Percentiles rank a stretch among this genome's conserved stretches.
Evolutionary conservation across 257 asterid genomes (phyloP).

Genomic region (Primulina eburnea): DNA sequence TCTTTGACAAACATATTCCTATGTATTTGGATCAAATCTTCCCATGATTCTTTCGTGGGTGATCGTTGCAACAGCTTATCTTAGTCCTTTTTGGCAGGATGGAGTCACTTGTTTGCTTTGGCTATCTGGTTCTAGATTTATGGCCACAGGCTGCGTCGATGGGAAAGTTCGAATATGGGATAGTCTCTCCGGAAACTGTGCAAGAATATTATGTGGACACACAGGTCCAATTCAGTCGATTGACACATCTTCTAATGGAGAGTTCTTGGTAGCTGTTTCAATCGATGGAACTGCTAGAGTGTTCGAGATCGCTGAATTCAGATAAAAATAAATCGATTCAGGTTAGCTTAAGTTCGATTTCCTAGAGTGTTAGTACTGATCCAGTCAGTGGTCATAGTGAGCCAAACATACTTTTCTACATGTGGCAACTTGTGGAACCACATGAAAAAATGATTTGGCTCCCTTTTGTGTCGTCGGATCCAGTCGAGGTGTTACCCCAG

Average conservation of each 20-base stretch:
- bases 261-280: constrained; percentile 67
- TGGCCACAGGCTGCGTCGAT: constrained; percentile 71
- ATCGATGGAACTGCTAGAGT: constrained; percentile 75
- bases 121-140: constrained; percentile 54
- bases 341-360: too few species aligned
- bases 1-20: background rate
- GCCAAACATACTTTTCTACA: too few species aligned
- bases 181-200: constrained; percentile 72
- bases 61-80: background rate
- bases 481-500: too few species aligned
- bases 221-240: constrained; percentile 59
- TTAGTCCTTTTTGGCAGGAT: constrained; percentile 37
- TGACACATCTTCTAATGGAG: constrained; percentile 47
- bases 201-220: constrained; percentile 64
- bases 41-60: background rate
- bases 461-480: too few species aligned
- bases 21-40: background rate
- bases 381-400: too few species aligned
- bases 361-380: too few species aligned
- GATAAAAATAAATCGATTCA: constrained; percentile 15
- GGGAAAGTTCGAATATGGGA: constrained; percentile 85
- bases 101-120: constrained; percentile 70
- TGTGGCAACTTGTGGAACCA: too few species aligned
- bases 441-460: too few species aligned
- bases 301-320: constrained; percentile 73